These are phyloP conservation scores for Phialophora chinensis DNA, from an alignment of 2,329 filamentous ascomycete species.

Conservation along the genomic window DNA sequence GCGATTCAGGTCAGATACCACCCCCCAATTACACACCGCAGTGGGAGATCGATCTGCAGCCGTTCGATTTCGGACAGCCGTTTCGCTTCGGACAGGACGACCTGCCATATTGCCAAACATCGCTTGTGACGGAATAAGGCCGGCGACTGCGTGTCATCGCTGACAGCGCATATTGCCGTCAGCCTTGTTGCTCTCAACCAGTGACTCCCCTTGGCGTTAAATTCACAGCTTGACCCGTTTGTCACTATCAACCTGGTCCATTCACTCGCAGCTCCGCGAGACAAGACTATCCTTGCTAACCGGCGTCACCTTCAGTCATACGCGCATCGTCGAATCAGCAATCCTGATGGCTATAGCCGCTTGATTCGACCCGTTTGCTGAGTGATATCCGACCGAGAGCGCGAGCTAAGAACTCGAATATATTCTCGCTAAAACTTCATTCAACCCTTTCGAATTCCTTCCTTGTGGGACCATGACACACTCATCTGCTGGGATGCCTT, in stretches of 20 bases:
- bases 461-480: constrained; percentile 54
- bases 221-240: constrained; percentile 15
- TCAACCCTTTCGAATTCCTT: not conserved
- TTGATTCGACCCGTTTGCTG: constrained; percentile 23
- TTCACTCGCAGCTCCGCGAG: constrained; percentile 19
- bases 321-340: constrained; percentile 14
- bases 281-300: constrained; percentile 25
- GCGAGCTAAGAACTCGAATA: constrained; percentile 14
- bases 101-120: not conserved
- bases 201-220: constrained; percentile 12
- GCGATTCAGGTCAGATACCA: constrained; percentile 17
- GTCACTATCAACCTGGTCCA: not conserved
- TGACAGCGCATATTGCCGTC: constrained; percentile 35
- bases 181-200: constrained; percentile 21
- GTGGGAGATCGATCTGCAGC: constrained; percentile 9
- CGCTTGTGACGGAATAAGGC: constrained; percentile 29
- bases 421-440: constrained; percentile 2
- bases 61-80: constrained; percentile 1
- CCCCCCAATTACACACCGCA: not conserved
- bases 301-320: constrained; percentile 20
- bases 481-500: constrained; percentile 62
- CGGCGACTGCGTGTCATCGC: constrained; percentile 25
- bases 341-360: constrained; percentile 28
- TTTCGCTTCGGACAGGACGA: constrained; percentile 10
- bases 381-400: constrained; percentile 20